phyloP scores from a whole-genome alignment of 352 stramenopile genomes.

The Globisporangium spiculum region DNA sequence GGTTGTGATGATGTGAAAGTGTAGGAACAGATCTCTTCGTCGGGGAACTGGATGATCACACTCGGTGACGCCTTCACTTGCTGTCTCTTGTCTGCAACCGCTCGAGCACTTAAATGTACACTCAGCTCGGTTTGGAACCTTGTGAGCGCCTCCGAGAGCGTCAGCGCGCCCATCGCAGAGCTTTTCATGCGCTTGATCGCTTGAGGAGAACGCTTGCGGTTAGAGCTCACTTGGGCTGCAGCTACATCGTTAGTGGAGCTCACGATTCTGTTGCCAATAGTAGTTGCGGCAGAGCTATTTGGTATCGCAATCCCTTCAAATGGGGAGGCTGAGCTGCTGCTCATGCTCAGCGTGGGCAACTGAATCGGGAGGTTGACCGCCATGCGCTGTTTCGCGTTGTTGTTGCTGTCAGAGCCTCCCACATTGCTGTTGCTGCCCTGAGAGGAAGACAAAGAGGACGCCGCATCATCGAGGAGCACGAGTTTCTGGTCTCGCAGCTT shows the following conservation, averaged over 20 bases:
- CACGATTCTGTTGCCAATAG: not conserved
- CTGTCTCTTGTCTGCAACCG: not conserved
- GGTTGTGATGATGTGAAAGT: not conserved
- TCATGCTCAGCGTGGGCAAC: conserved; percentile 3
- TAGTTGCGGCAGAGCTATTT: not conserved
- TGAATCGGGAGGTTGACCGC: not conserved
- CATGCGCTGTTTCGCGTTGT: not conserved
- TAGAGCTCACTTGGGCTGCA: not conserved
- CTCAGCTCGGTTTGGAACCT: conserved; percentile 8
- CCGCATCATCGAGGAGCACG: not conserved
- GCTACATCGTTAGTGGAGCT: not conserved
- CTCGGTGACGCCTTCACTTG: not conserved
- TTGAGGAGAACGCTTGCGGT: not conserved
- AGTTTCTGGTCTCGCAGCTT: conserved; percentile 15
- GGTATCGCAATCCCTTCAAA: not conserved
- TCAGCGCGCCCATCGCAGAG: conserved; percentile 12
- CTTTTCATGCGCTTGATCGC: conserved; percentile 12
- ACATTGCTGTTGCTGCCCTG: not conserved
- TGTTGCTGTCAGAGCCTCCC: not conserved
- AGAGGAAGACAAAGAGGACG: not conserved
- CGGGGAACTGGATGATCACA: conserved; percentile 17
- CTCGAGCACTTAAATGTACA: not conserved
- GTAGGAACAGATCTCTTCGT: conserved; percentile 12
- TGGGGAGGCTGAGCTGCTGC: not conserved
- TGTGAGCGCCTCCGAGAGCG: conserved; percentile 17